phyloP scores from a whole-genome alignment of 1,139 yeast species.

The Nakaseomyces bracarensis region DNA sequence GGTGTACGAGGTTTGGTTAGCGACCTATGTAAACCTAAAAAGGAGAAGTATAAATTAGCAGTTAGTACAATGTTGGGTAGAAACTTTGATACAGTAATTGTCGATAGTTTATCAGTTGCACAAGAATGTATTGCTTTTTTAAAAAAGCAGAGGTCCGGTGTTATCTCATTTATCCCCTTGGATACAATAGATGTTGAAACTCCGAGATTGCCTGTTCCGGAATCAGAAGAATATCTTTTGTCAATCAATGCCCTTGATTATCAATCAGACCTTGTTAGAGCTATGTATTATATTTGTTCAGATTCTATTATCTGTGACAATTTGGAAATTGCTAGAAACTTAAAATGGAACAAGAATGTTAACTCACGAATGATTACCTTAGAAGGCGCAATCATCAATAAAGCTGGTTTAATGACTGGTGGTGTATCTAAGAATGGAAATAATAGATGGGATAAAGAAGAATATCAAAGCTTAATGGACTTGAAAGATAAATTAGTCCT shows the following conservation, averaged over 20 bases:
- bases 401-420: slow-evolving; percentile 89
- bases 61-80: slow-evolving; percentile 73
- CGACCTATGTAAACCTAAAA: slow-evolving; percentile 74
- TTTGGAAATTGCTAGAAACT: slow-evolving; percentile 55
- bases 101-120: slow-evolving; percentile 68
- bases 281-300: slow-evolving; percentile 74
- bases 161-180: slow-evolving; percentile 81
- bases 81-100: slow-evolving; percentile 74
- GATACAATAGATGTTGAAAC: slow-evolving; percentile 65
- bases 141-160: slow-evolving; percentile 80
- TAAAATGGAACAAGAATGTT: slow-evolving; percentile 60
- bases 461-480: slow-evolving; percentile 48
- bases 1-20: slow-evolving; percentile 74
- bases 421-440: slow-evolving; percentile 44
- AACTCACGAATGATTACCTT: slow-evolving; percentile 67
- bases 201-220: slow-evolving; percentile 25
- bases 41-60: slow-evolving; percentile 67
- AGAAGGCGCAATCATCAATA: slow-evolving; percentile 79
- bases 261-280: slow-evolving; percentile 63
- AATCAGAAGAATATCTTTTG: slow-evolving; percentile 23
- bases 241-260: slow-evolving; percentile 66
- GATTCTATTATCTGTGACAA: slow-evolving; percentile 74
- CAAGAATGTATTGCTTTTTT: slow-evolving; percentile 73
- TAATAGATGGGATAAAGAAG: slow-evolving; percentile 68
- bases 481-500: slow-evolving; percentile 52